Percentiles rank a stretch among this genome's conserved stretches.
These are phyloP conservation scores for Sugiyamaella lignohabitans DNA, from an alignment of 805 yeast genomes.

Conservation along the genomic window DNA sequence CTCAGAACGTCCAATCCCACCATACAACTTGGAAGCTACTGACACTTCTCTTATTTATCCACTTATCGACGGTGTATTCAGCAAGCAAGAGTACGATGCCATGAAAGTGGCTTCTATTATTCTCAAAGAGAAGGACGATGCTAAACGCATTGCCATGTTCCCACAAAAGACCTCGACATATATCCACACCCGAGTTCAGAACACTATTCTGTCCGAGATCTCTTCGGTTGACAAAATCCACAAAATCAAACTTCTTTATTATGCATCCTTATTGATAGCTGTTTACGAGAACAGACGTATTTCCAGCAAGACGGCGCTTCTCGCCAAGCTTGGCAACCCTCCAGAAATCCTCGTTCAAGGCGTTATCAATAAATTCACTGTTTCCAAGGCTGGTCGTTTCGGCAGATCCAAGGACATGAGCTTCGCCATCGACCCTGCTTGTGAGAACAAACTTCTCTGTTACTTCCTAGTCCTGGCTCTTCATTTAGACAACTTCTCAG, in stretches of 20 bases:
- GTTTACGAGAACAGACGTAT: constrained; percentile 67
- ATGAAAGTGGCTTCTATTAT: constrained; percentile 56
- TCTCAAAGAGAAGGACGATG: constrained; percentile 43
- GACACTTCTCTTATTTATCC: constrained; percentile 80
- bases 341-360: constrained; percentile 69
- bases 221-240: constrained; percentile 43
- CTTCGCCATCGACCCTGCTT: constrained; percentile 79
- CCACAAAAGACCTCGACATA: constrained; percentile 47
- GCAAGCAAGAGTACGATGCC: constrained; percentile 53
- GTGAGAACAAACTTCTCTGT: constrained; percentile 81
- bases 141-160: constrained; percentile 48
- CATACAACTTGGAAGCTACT: constrained; percentile 70
- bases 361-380: constrained; percentile 64
- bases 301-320: constrained; percentile 50
- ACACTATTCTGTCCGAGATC: constrained; percentile 28
- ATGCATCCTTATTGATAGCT: constrained; percentile 73
- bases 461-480: constrained; percentile 65
- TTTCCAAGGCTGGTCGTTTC: constrained; percentile 46
- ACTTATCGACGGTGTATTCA: constrained; percentile 54
- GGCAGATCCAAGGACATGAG: constrained; percentile 72
- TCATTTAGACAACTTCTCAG: constrained; percentile 67
- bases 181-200: constrained; percentile 36
- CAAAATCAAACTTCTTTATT: constrained; percentile 67
- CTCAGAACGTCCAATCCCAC: constrained; percentile 78
- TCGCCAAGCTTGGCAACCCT: constrained; percentile 55